Evolutionary conservation across 345 rosid genomes (phyloP), one percentile per base, ranked within the genome.

Genomic region (Arabis hirsuta): DNA sequence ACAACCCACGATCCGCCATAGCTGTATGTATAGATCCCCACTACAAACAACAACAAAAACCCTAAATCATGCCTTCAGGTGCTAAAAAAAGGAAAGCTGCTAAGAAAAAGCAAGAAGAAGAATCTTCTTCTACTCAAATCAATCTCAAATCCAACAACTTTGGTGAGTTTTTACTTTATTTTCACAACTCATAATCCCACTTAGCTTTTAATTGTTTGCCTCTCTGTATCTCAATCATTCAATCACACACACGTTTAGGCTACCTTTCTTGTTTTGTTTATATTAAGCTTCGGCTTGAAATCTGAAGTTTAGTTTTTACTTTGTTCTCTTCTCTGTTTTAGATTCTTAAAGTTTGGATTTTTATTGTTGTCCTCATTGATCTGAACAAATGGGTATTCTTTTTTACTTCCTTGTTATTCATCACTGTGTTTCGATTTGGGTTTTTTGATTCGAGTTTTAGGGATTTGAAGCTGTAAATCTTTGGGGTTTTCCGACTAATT

Each of bases 81-180:
- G 46, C 96, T 9, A 95, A 82, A 86, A 95, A 81, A 85, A 88
- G 99, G 61, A 95, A 88, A 79, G 96, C 96, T 64, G 92, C 93
- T 46, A 88, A 80, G 96, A 95, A 88, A 82, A 91, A 85, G 96
- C 89, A 82, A 83, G 83, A 82, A 80, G 84, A 80, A 68, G 74
- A 76, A 65, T 24, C 75, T 16, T 62, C 79, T 53, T 67, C 85
- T 72, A 26, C 62, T 81, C 82, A 3, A 73, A 79, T 3, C 82
- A 63, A 53, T 68, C 79, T 62, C 75, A 64, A 70, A 65, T 34
- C 76, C 63, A 81, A 43, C 73, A 62, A 81, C 69, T 76, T 62
- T 60, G 94, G 89, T 87, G 44, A 32, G 10, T 6, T 60, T 2
- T 22, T 22, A 22, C 2, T 22, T 22, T 22, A 22, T 0, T 58